These are phyloP conservation scores for Phytophthora colocasiae DNA, from an alignment of 352 stramenopile species.

Conservation along the genomic window DNA sequence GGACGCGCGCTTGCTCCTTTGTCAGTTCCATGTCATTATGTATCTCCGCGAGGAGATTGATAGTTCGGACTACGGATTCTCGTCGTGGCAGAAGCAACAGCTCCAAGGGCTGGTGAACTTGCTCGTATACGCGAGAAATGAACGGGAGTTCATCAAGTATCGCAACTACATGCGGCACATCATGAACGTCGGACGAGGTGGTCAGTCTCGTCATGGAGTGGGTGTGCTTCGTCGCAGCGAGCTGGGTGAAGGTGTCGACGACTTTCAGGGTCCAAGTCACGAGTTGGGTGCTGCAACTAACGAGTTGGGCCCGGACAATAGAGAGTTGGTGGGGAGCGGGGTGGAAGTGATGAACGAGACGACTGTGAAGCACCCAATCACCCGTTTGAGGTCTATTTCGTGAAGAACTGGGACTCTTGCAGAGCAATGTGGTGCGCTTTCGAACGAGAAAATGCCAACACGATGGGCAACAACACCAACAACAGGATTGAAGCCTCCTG, in stretches of 20 bases:
- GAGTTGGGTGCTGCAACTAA: too few relatives aligned
- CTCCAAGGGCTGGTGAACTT: too few relatives aligned
- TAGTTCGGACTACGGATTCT: constrained; percentile 18
- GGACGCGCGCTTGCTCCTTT: constrained; percentile 21
- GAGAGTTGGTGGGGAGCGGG: too few relatives aligned
- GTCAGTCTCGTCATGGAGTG: too few relatives aligned
- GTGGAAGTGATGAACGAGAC: too few relatives aligned
- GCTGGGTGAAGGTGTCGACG: too few relatives aligned
- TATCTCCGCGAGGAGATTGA: constrained; percentile 26
- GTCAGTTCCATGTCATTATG: constrained; percentile 45
- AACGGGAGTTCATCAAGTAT: background rate
- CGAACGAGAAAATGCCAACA: background rate
- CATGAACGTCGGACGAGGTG: too few relatives aligned
- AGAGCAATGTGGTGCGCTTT: background rate
- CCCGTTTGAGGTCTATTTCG: background rate
- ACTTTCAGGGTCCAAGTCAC: too few relatives aligned
- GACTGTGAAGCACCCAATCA: too few relatives aligned
- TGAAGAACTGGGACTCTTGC: background rate
- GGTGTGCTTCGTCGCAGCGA: too few relatives aligned
- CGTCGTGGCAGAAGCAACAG: background rate
- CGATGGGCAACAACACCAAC: constrained; percentile 1
- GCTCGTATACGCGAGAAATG: background rate
- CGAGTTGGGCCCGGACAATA: too few relatives aligned
- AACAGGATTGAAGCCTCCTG: constrained; percentile 37
- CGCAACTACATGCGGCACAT: too few relatives aligned